A percentile compares a stretch with the other conserved stretches of the same genome.
phyloP scores from a whole-genome alignment of 768 basidiomycete species.

The Neoboletus subvelutipes region DNA sequence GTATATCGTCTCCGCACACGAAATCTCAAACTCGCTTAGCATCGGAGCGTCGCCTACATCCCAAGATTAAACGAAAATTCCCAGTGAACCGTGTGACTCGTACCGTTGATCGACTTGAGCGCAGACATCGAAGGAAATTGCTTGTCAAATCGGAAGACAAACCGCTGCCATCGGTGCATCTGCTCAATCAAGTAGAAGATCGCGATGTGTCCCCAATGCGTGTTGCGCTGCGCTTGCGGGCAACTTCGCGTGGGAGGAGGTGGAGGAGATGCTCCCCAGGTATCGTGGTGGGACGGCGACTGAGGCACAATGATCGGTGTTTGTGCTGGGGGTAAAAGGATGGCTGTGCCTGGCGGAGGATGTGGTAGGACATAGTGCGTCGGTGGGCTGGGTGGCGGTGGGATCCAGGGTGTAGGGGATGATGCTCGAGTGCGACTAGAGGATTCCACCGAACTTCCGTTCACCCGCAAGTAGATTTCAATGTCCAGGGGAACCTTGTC shows the following conservation, averaged over 20 bases:
- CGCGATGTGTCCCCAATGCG: slow-evolving; percentile 79
- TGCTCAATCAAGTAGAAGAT: slow-evolving; percentile 77
- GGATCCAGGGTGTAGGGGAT: slow-evolving; percentile 34
- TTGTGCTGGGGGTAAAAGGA: slow-evolving; percentile 36
- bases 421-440: slow-evolving; percentile 26
- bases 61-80: slow-evolving; percentile 1
- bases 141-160: slow-evolving; percentile 77
- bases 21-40: slow-evolving; percentile 75
- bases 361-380: slow-evolving; percentile 40
- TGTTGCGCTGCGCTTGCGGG: slow-evolving; percentile 43
- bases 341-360: slow-evolving; percentile 27
- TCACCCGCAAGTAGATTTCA: slow-evolving; percentile 70
- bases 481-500: slow-evolving; percentile 70
- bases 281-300: slow-evolving; percentile 39
- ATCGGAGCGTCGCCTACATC: slow-evolving; percentile 66
- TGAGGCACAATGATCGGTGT: slow-evolving; percentile 50
- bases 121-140: slow-evolving; percentile 73
- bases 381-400: slow-evolving; percentile 32
- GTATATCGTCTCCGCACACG: slow-evolving; percentile 63
- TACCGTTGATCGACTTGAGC: slow-evolving; percentile 70
- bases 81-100: slow-evolving; percentile 21
- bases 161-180: slow-evolving; percentile 81
- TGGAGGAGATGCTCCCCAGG: slow-evolving; percentile 38
- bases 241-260: slow-evolving; percentile 27
- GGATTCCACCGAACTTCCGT: slow-evolving; percentile 27